A percentile compares a stretch with the other conserved stretches of the same genome.
These are phyloP conservation scores for Ambispora gerdemannii DNA, from an alignment of 192 early-diverging fungal genomes.

Conservation along the genomic window DNA sequence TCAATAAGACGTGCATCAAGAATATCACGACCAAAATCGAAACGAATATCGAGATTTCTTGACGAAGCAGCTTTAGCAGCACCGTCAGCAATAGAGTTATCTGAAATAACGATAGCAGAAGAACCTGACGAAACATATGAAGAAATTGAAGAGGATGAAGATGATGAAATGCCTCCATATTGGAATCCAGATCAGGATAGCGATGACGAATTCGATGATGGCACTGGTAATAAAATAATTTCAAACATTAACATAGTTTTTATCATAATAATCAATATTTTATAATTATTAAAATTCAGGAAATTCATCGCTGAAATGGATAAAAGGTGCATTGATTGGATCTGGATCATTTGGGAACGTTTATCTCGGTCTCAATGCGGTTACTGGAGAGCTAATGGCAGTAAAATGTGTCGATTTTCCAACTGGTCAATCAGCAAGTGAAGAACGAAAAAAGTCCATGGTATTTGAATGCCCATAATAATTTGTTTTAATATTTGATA, in stretches of 20 bases:
- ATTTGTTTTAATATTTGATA: neutral
- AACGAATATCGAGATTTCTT: slow-evolving; percentile 16
- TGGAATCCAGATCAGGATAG: neutral
- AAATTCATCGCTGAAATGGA: slow-evolving; percentile 61
- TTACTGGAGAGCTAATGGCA: slow-evolving; percentile 91
- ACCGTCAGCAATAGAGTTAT: neutral
- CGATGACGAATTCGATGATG: neutral
- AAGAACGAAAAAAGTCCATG: slow-evolving; percentile 73
- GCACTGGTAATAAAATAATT: neutral
- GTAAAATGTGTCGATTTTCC: slow-evolving; percentile 93
- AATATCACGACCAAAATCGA: slow-evolving; percentile 31
- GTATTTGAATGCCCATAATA: slow-evolving; percentile 23
- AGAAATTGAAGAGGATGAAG: neutral
- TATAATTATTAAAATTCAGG: slow-evolving; percentile 13
- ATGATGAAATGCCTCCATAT: slow-evolving; percentile 30
- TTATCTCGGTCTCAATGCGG: slow-evolving; percentile 84
- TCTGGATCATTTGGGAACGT: slow-evolving; percentile 96
- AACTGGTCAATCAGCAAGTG: slow-evolving; percentile 62
- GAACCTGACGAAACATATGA: slow-evolving; percentile 15
- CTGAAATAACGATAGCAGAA: neutral
- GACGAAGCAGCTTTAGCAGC: neutral
- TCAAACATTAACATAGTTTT: slow-evolving; percentile 18
- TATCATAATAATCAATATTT: too few relatives aligned
- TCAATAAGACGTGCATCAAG: slow-evolving; percentile 35
- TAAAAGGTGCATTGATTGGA: slow-evolving; percentile 87